Evolutionary conservation across 2,329 filamentous ascomycete species (phyloP), one percentile per base, ranked within the genome.

Genomic region (Hypoxylon sp.): DNA sequence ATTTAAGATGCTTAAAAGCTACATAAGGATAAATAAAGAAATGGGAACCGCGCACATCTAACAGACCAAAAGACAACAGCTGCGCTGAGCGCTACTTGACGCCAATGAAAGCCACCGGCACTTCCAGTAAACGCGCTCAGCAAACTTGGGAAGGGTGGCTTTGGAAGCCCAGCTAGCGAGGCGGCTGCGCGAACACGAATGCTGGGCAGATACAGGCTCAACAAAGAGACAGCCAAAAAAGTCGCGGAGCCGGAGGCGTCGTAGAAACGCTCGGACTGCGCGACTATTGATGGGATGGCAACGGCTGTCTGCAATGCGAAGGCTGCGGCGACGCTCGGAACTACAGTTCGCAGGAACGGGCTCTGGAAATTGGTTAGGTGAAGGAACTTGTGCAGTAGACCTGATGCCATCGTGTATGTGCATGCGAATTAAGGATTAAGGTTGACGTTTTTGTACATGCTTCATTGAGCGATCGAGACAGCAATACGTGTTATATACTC

Each of bases 201-300:
- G 3, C 85, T 84, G 0, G 90, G 90, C 14, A 92, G 81, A 70
- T 87, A 88, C 14, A 92, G 81, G 65, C 86, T 88, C 29, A 91
- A 78, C 0, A 87, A 86, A 13, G 88, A 88, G 76, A 90, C 89
- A 59, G 88, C 87, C 39, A 92, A 83, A 75, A 90, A 91, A 2
- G 90, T 92, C 33, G 90, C 74, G 13, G 88, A 89, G 52, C 90
- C 90, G 1, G 88, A 90, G 52, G 90, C 78, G 76, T 92, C 91
- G 77, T 91, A 92, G 82, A 91, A 91, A 39, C 87, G 85, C 75
- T 92, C 91, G 5, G 87, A 86, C 73, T 88, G 84, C 33, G 82
- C 81, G 26, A 84, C 70, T 67, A 91, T 87, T 5, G 88, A 91
- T 4, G 90, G 90, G 1, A 90, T 76, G 3, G 88, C 90, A 5